Evolutionary conservation across 1,139 yeast genomes (phyloP).

Genomic region (Hanseniaspora gamundiae): DNA sequence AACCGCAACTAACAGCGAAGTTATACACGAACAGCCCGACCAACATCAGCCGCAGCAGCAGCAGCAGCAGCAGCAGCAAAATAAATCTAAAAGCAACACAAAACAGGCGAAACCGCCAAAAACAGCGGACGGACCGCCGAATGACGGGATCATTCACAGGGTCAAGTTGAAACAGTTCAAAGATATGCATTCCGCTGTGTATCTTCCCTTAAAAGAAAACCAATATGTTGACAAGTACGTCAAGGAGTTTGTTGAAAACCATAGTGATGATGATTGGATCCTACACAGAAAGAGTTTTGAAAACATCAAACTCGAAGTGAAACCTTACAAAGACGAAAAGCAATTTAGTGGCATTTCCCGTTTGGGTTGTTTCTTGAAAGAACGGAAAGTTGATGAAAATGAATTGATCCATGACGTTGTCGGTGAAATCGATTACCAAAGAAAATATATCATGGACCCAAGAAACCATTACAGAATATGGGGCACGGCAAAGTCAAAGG

Average conservation of each 20-base stretch:
- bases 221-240: conserved; percentile 34
- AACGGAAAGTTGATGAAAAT: conserved; percentile 33
- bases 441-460: conserved; percentile 48
- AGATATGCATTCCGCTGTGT: conserved; percentile 41
- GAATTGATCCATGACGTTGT: conserved; percentile 50
- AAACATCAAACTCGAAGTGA: conserved; percentile 20
- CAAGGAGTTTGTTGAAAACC: conserved; percentile 19
- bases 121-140: conserved; percentile 1
- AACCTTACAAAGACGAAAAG: conserved; percentile 22
- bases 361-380: conserved; percentile 46
- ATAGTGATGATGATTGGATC: conserved; percentile 22
- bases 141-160: conserved; percentile 10
- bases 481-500: conserved; percentile 80
- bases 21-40: conserved; percentile 1
- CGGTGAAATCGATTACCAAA: conserved; percentile 62
- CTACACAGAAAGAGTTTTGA: conserved; percentile 13
- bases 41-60: conserved; percentile 6
- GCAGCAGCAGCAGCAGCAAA: conserved; percentile 10
- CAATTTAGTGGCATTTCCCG: conserved; percentile 63
- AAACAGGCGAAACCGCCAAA: conserved; percentile 4
- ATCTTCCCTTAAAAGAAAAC: conserved; percentile 34
- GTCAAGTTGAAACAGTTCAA: conserved; percentile 23
- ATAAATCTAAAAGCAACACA: conserved; percentile 13
- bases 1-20: too few species aligned
- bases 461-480: conserved; percentile 69